Evolutionary conservation across 139 green algal genomes (phyloP).

Genomic region (Zygnema cylindricum): DNA sequence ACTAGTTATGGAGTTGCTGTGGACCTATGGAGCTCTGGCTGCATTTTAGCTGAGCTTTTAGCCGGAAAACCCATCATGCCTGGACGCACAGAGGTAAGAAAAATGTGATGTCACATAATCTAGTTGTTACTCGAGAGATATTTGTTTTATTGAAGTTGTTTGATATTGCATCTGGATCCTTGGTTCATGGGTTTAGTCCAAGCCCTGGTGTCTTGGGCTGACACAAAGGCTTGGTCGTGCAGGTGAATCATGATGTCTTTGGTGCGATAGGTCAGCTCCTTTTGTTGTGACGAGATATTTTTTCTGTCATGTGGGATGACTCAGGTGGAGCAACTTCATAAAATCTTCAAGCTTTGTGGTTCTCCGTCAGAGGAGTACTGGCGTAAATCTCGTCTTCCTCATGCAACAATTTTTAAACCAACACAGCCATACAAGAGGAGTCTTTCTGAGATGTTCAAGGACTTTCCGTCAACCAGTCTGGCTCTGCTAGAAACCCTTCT

Average conservation of each 20-base stretch:
- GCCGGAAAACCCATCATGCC: slow-evolving; percentile 67
- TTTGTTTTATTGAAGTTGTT: no score
- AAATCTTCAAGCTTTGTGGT: slow-evolving; percentile 68
- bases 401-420: slow-evolving; percentile 65
- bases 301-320: no score
- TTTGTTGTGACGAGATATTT: no score
- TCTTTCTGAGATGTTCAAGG: slow-evolving; percentile 51
- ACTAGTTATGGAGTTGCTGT: slow-evolving; percentile 93
- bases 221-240: no score
- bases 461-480: slow-evolving; percentile 53
- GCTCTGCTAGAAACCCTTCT: slow-evolving; percentile 56
- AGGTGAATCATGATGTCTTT: no score
- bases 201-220: no score
- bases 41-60: slow-evolving; percentile 66
- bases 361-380: slow-evolving; percentile 63
- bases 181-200: background rate
- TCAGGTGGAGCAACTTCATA: slow-evolving; percentile 66
- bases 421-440: slow-evolving; percentile 59
- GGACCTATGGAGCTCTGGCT: slow-evolving; percentile 95
- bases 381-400: slow-evolving; percentile 56
- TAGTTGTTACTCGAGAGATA: no score
- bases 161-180: no score
- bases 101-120: no score
- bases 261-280: no score
- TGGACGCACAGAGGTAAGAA: slow-evolving; percentile 62